Evolutionary conservation across 1,284 basidiomycete genomes (phyloP).

Genomic region (Tilletiopsis washingtonensis): DNA sequence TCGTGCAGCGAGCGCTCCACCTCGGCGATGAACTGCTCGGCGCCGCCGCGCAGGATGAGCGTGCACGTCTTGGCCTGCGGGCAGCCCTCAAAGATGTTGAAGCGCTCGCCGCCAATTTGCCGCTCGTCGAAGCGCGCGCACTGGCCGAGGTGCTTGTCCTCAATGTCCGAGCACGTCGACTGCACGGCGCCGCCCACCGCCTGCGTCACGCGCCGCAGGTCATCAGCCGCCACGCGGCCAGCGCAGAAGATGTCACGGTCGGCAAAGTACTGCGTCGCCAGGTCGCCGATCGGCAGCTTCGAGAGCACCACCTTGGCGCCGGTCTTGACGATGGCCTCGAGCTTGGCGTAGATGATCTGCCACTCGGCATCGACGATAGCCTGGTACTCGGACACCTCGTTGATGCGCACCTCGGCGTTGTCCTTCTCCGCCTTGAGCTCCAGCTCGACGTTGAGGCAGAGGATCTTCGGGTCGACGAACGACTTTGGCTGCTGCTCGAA

Average conservation of each 20-base stretch:
- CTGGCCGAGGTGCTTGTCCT: conserved; percentile 78
- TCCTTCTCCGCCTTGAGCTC: conserved; percentile 99
- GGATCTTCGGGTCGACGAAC: conserved; percentile 78
- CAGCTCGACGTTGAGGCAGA: conserved; percentile 94
- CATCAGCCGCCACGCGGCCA: conserved; percentile 82
- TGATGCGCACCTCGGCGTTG: conserved; percentile 95
- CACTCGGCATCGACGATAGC: conserved; percentile 99
- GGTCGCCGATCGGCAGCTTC: conserved; percentile 95
- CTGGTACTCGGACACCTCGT: conserved; percentile 79
- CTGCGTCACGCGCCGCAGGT: conserved; percentile 88
- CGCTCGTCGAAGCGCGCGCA: conserved; percentile 88
- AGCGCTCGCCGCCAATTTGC: conserved; percentile 94
- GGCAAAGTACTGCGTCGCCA: conserved; percentile 98
- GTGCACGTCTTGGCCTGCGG: conserved; percentile 96
- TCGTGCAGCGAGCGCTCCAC: conserved; percentile 96
- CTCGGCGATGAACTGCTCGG: conserved; percentile 98
- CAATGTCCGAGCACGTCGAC: conserved; percentile 89
- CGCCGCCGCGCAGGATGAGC: conserved; percentile 87
- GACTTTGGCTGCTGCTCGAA: conserved; percentile 98
- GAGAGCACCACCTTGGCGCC: conserved; percentile 96
- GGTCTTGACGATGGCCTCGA: conserved; percentile 90
- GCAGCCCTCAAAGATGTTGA: conserved; percentile 91
- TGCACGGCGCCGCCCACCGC: conserved; percentile 93
- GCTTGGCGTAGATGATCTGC: conserved; percentile 97
- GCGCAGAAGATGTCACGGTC: conserved; percentile 99